Evolutionary conservation across 257 asterid species (phyloP).

Genomic region (Datura wrightii): DNA sequence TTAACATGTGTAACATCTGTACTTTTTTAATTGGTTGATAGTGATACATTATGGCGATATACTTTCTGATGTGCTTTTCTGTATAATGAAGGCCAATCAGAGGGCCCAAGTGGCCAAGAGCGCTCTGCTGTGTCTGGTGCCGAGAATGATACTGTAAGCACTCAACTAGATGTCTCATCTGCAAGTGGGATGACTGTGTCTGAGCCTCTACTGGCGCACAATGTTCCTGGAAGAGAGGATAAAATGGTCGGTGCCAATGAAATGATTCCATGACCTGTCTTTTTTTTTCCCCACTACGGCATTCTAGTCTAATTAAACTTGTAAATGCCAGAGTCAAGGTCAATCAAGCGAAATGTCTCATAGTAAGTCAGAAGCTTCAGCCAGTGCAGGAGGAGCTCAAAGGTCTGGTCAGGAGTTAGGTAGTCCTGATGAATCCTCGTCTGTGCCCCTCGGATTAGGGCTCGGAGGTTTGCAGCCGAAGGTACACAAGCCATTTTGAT

Average conservation of each 20-base stretch:
- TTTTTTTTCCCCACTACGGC: not conserved
- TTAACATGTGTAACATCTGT: not conserved
- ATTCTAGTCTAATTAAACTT: constrained; percentile 25
- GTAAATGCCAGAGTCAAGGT: constrained; percentile 45
- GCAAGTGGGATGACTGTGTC: constrained; percentile 26
- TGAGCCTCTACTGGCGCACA: not conserved
- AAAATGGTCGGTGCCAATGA: constrained; percentile 17
- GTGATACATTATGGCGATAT: not conserved
- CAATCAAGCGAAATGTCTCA: constrained; percentile 31
- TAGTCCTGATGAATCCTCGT: constrained; percentile 49
- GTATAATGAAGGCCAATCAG: constrained; percentile 49
- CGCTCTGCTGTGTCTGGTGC: constrained; percentile 41
- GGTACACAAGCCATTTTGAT: constrained; percentile 47
- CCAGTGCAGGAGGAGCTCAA: constrained; percentile 42
- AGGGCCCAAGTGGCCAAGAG: constrained; percentile 49
- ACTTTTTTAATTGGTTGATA: constrained; percentile 3
- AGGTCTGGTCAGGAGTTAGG: constrained; percentile 46
- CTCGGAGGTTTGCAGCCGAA: constrained; percentile 77
- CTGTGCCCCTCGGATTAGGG: constrained; percentile 85
- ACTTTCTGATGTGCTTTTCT: constrained; percentile 23
- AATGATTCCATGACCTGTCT: constrained; percentile 14
- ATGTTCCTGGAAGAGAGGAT: not conserved
- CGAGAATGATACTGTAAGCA: constrained; percentile 37
- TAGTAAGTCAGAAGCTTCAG: constrained; percentile 19
- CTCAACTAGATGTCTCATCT: constrained; percentile 38